A percentile compares a stretch with the other conserved stretches of the same genome.
Evolutionary conservation across 306 rosid genomes (phyloP).

Genomic region (Mimosa pudica): DNA sequence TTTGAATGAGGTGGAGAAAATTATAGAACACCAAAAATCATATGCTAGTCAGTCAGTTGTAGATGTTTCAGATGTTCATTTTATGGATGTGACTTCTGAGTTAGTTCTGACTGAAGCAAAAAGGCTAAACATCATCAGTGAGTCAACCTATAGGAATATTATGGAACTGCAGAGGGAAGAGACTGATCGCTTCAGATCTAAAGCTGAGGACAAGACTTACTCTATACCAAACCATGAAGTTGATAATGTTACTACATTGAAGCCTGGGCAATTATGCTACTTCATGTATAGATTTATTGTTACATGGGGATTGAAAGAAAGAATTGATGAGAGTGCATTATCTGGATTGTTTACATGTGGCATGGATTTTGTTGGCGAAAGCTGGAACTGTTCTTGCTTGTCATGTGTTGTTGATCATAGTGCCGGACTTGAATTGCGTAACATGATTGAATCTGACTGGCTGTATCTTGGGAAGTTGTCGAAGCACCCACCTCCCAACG

Average conservation of each 20-base stretch:
- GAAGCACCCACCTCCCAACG: conserved; percentile 37
- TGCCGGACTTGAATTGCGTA: conserved; percentile 53
- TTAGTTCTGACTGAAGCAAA: conserved; percentile 70
- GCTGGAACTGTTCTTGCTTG: conserved; percentile 34
- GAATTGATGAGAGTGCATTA: conserved; percentile 32
- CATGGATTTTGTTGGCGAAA: conserved; percentile 35
- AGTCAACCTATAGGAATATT: conserved; percentile 56
- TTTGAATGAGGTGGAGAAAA: conserved; percentile 47
- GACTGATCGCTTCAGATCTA: conserved; percentile 63
- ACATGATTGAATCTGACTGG: conserved; percentile 89
- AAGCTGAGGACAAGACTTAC: conserved; percentile 42
- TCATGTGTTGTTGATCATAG: conserved; percentile 44
- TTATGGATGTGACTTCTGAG: conserved; percentile 59
- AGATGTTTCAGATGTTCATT: conserved; percentile 66
- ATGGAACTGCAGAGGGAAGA: conserved; percentile 67
- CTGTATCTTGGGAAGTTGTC: conserved; percentile 70
- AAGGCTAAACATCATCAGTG: conserved; percentile 60
- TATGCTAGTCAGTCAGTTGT: conserved; percentile 45
- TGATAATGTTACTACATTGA: conserved; percentile 45
- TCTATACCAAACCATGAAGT: conserved; percentile 41
- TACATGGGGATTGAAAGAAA: conserved; percentile 58
- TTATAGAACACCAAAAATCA: conserved; percentile 57
- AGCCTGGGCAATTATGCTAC: conserved; percentile 55
- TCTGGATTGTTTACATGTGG: conserved; percentile 35
- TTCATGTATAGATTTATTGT: conserved; percentile 83